Evolutionary conservation across 257 asterid species (phyloP).

Genomic region (Solanum ahanhuiri): DNA sequence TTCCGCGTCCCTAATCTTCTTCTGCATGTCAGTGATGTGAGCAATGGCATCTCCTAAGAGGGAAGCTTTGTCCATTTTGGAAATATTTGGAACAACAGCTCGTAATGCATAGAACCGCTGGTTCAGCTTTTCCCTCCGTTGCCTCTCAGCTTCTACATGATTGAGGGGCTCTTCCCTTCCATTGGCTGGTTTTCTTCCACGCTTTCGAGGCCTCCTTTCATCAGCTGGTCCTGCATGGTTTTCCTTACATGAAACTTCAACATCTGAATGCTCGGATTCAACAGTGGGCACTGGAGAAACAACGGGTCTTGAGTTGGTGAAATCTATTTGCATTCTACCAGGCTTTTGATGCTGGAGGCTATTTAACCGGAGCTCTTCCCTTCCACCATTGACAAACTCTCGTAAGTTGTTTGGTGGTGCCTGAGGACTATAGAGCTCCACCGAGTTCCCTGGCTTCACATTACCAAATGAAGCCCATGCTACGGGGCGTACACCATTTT

Average conservation of each 20-base stretch:
- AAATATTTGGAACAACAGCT: slow-evolving; percentile 79
- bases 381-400: slow-evolving; percentile 24
- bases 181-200: slow-evolving; percentile 82
- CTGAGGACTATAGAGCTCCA: slow-evolving; percentile 30
- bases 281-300: slow-evolving; percentile 24
- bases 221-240: slow-evolving; percentile 28
- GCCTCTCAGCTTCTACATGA: slow-evolving; percentile 88
- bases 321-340: slow-evolving; percentile 51
- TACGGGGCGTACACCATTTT: slow-evolving; percentile 33
- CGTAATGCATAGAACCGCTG: slow-evolving; percentile 74
- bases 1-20: slow-evolving; percentile 61
- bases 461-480: slow-evolving; percentile 31
- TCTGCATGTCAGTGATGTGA: slow-evolving; percentile 76
- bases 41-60: slow-evolving; percentile 85
- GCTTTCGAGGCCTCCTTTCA: slow-evolving; percentile 64
- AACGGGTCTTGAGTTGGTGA: slow-evolving; percentile 32
- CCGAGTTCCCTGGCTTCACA: slow-evolving; percentile 11
- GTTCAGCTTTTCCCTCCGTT: slow-evolving; percentile 74
- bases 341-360: slow-evolving; percentile 46
- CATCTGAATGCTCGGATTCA: slow-evolving; percentile 75
- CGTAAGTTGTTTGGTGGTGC: slow-evolving; percentile 17
- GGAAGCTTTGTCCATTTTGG: slow-evolving; percentile 93
- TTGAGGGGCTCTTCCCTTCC: slow-evolving; percentile 85
- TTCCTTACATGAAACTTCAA: slow-evolving; percentile 58
- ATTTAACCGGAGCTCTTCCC: slow-evolving; percentile 34